A percentile compares a stretch with the other conserved stretches of the same genome.
phyloP scores from a whole-genome alignment of 2,329 filamentous ascomycete genomes.

The Coniochaeta prunicola region DNA sequence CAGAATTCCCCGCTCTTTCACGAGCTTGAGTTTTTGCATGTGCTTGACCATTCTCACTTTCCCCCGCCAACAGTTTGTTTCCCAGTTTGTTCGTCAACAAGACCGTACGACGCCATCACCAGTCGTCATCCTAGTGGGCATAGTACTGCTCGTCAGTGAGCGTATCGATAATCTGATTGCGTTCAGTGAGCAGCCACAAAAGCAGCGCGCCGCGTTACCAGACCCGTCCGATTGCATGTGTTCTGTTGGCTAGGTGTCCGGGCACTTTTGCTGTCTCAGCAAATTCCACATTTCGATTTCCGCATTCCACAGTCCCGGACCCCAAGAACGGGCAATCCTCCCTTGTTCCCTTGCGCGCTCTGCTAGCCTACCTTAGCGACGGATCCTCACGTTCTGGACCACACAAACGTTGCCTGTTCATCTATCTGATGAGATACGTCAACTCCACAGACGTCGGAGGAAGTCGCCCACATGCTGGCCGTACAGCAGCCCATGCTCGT shows the following conservation, averaged over 20 bases:
- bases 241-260: not conserved
- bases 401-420: constrained; percentile 1
- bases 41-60: not conserved
- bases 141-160: not conserved
- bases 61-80: not conserved
- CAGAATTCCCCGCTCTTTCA: not conserved
- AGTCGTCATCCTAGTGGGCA: not conserved
- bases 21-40: not conserved
- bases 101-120: not conserved
- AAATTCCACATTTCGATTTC: no score
- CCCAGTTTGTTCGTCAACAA: not conserved
- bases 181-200: not conserved
- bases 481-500: constrained; percentile 25
- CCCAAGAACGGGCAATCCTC: not conserved
- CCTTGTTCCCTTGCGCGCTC: no score
- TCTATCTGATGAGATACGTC: not conserved
- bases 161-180: not conserved
- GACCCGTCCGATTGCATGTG: not conserved
- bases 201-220: not conserved
- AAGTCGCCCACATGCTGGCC: constrained; percentile 47
- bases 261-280: not conserved
- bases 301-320: not conserved
- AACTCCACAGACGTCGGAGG: not conserved
- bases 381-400: constrained; percentile 5
- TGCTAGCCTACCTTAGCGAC: not conserved